phyloP scores from a whole-genome alignment of 2,329 filamentous ascomycete genomes.

The Aspergillus uvarum region DNA sequence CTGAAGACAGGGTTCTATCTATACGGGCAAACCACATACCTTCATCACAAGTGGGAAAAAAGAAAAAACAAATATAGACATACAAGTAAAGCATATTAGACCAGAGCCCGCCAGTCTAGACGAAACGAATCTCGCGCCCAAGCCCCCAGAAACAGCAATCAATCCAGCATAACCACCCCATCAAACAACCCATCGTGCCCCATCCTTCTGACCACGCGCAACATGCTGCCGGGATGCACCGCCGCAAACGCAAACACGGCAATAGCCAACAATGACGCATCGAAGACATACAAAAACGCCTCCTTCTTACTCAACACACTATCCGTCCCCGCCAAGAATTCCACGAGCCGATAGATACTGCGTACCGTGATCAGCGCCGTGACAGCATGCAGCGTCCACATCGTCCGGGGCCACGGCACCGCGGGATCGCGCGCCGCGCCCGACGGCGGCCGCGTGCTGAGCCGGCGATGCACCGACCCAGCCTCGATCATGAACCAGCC shows the following conservation, averaged over 20 bases:
- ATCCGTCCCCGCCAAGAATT: conserved; percentile 24
- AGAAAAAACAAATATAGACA: too few relatives aligned
- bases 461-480: conserved; percentile 24
- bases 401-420: conserved; percentile 27
- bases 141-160: too few relatives aligned
- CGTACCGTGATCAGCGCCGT: conserved; percentile 28
- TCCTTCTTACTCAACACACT: conserved; percentile 25
- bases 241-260: conserved; percentile 23
- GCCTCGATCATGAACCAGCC: conserved; percentile 28
- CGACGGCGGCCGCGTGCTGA: conserved; percentile 18
- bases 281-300: conserved; percentile 35
- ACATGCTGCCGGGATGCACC: conserved; percentile 26
- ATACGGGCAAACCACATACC: too few relatives aligned
- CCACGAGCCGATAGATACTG: conserved; percentile 30
- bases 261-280: conserved; percentile 31
- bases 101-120: too few relatives aligned
- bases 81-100: too few relatives aligned
- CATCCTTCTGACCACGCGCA: not conserved
- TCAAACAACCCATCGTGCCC: not conserved
- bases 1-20: too few relatives aligned
- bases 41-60: too few relatives aligned
- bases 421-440: conserved; percentile 15
- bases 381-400: conserved; percentile 29
- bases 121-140: too few relatives aligned
- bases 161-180: not conserved